Base-by-base conservation (phyloP, 2,329 filamentous ascomycete species). In the Clonostachys rosea region DNA sequence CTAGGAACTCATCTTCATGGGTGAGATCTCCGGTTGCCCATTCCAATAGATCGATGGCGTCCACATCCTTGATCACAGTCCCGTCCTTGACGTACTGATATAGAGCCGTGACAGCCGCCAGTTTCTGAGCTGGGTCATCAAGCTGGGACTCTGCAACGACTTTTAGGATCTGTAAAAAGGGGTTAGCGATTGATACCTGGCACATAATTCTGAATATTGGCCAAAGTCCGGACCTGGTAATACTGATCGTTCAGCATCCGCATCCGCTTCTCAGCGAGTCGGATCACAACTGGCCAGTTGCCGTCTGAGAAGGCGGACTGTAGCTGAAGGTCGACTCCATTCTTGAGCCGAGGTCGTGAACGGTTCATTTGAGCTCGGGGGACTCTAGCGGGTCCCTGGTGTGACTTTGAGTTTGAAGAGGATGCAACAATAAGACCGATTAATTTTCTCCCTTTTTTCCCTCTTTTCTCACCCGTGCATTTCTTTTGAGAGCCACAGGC, bases 301-400 rank as follows among this genome's bases (percentile, higher is more conserved):
- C 72, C 67, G 46, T 79, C 75, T 39, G 68, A 66, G 48, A 79
- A 83, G 45, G 76, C 76, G 13, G 71, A 68, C 63, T 80, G 74
- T 10, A 83, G 67, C 64, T 78, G 74, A 44, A 76, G 65, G 52
- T 79, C 75, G 45, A 78, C 72, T 50, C 69, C 74, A 56, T 69
- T 72, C 54, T 70, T 76, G 42, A 79, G 69, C 39, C 52, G 57
- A 47, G 66, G 66, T 49, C 59, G 53, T 50, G 59, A 56, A 48
- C 59, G 61, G 54, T 59, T 60, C 66, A 68, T 68, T 54, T 24
- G 44, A 39, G 49, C 37, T 33, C 34, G 10, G 35, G 13, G 18
- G 42, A 44, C 34, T 35, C 33, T 34, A 51, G 50, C 50, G 49
- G 44, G 51, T 33, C 39, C 11, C 37, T 46, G 16, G 45, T 33